These are phyloP conservation scores for Sherardia arvensis DNA, from an alignment of 257 asterid species.

Conservation along the genomic window DNA sequence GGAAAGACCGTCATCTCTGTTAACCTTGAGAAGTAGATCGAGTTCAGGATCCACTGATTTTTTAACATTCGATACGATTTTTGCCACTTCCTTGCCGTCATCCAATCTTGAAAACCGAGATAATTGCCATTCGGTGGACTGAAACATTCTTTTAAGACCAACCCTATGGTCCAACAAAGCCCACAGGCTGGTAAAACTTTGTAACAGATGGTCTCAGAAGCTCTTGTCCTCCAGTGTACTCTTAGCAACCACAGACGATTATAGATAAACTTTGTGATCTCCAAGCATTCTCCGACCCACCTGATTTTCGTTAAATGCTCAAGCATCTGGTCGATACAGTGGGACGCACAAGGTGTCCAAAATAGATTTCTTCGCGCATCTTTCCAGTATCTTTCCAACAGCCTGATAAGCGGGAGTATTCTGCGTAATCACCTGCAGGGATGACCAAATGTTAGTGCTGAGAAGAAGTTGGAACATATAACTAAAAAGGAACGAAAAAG, in stretches of 20 bases:
- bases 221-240: slow-evolving; percentile 75
- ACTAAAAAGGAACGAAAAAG: slow-evolving; percentile 6
- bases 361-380: slow-evolving; percentile 62
- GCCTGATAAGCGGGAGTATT: slow-evolving; percentile 70
- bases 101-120: slow-evolving; percentile 62
- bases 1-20: slow-evolving; percentile 58
- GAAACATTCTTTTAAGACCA: slow-evolving; percentile 72
- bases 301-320: slow-evolving; percentile 58
- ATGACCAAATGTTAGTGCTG: slow-evolving; percentile 2
- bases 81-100: slow-evolving; percentile 79
- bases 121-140: slow-evolving; percentile 71
- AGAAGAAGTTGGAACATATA: slow-evolving; percentile 3
- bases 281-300: slow-evolving; percentile 62
- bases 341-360: slow-evolving; percentile 87
- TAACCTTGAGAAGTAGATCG: slow-evolving; percentile 66
- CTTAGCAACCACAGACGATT: slow-evolving; percentile 62
- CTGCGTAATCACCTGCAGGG: slow-evolving; percentile 66
- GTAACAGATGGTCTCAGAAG: slow-evolving; percentile 61
- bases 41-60: slow-evolving; percentile 71
- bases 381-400: slow-evolving; percentile 95
- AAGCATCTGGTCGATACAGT: slow-evolving; percentile 65
- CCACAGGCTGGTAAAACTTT: slow-evolving; percentile 55
- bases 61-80: slow-evolving; percentile 56
- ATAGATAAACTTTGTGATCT: slow-evolving; percentile 74
- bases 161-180: slow-evolving; percentile 66